Conservation (phyloP, 2,329 filamentous ascomycete genomes). For the Colletotrichum cuscutae region DNA sequence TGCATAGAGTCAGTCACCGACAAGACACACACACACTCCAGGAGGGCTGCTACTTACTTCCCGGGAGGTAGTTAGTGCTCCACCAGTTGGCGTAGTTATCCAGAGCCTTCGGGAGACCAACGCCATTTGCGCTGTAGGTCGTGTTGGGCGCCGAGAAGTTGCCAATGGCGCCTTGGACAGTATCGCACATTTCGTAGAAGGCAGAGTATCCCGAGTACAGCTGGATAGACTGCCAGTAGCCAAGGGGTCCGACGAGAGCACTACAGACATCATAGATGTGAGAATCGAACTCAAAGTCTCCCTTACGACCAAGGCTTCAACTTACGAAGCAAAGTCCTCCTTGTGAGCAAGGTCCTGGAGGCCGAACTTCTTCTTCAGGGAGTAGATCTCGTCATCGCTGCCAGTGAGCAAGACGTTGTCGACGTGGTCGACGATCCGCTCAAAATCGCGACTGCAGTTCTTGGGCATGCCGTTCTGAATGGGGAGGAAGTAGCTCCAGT, state of each 20-base stretch:
- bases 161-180: conserved; percentile 37
- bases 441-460: conserved; percentile 66
- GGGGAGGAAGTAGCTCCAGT: conserved; percentile 68
- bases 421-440: conserved; percentile 63
- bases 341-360: conserved; percentile 57
- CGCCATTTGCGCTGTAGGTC: conserved; percentile 51
- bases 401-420: conserved; percentile 58
- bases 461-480: conserved; percentile 67
- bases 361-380: conserved; percentile 63
- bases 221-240: conserved; percentile 49
- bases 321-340: conserved; percentile 60
- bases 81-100: conserved; percentile 65
- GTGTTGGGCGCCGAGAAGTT: conserved; percentile 41
- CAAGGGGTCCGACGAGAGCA: conserved; percentile 34
- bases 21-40: background rate
- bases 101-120: conserved; percentile 65
- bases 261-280: too few species aligned
- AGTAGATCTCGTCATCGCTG: conserved; percentile 50
- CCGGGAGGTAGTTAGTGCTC: conserved; percentile 56
- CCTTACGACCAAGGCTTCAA: conserved; percentile 6
- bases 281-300: background rate
- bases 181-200: conserved; percentile 50
- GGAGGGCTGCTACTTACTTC: conserved; percentile 50
- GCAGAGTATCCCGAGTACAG: conserved; percentile 46
- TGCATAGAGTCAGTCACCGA: conserved; percentile 34